A percentile compares a stretch with the other conserved stretches of the same genome.
Conservation (phyloP, 805 yeast genomes). For the Saturnispora ahearnii region DNA sequence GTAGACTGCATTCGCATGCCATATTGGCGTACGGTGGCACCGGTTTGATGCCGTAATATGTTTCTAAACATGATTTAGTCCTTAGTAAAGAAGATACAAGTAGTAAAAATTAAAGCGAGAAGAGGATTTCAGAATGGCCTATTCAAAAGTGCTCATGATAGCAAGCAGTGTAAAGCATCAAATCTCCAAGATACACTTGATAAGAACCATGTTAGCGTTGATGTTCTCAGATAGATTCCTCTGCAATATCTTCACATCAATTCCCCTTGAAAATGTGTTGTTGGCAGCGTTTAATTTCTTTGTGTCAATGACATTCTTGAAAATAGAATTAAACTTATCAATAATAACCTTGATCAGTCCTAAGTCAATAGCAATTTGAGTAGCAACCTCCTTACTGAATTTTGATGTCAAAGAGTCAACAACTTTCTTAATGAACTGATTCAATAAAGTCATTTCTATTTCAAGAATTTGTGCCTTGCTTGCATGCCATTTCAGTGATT, state of each 20-base stretch:
- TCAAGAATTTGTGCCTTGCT: constrained; percentile 3
- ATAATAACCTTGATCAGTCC: background rate
- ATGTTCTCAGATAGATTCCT: background rate
- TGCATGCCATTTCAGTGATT: constrained; percentile 10
- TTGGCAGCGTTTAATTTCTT: background rate
- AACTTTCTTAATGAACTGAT: constrained; percentile 3
- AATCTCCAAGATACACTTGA: constrained; percentile 3
- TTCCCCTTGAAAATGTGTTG: background rate
- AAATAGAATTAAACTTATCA: background rate
- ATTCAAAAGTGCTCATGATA: background rate
- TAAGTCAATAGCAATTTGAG: constrained; percentile 1
- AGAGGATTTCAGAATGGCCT: background rate
- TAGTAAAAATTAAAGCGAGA: background rate
- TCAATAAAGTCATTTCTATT: background rate
- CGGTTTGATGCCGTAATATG: background rate
- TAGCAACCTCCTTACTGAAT: background rate
- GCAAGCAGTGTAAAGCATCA: background rate
- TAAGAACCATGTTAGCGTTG: constrained; percentile 1
- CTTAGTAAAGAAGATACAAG: background rate
- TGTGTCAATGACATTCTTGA: background rate
- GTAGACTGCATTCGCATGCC: constrained; percentile 1
- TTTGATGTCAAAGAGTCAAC: constrained; percentile 3
- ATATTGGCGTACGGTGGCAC: background rate
- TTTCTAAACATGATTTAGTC: background rate
- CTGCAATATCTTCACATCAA: background rate